These are phyloP conservation scores for Ogataea neopini DNA, from an alignment of 805 yeast genomes.

Conservation along the genomic window DNA sequence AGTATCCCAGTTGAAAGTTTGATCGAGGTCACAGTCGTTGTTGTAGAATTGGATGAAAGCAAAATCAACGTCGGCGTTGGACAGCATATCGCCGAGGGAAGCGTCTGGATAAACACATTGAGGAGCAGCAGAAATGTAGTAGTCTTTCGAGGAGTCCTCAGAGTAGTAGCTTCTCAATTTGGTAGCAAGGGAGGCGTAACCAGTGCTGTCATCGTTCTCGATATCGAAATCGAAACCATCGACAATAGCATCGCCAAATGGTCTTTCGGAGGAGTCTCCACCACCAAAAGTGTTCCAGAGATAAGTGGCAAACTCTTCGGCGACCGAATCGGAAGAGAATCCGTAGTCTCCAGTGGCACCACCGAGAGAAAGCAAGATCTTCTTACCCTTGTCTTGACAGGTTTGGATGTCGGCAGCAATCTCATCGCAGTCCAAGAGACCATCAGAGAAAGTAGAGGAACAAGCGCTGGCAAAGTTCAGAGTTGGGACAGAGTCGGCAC, in stretches of 20 bases:
- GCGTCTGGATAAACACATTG: constrained; percentile 90
- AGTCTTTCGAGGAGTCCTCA: constrained; percentile 48
- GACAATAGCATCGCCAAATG: constrained; percentile 70
- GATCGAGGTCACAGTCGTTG: constrained; percentile 66
- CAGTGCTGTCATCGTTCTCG: constrained; percentile 59
- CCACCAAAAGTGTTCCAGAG: constrained; percentile 66
- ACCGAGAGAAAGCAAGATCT: constrained; percentile 74
- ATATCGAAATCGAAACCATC: constrained; percentile 86
- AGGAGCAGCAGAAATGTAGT: constrained; percentile 86
- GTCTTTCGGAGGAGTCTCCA: constrained; percentile 49
- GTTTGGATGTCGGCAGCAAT: constrained; percentile 64
- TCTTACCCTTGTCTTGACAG: constrained; percentile 80
- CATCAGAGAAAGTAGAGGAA: constrained; percentile 40
- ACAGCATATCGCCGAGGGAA: constrained; percentile 41
- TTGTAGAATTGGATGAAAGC: constrained; percentile 89
- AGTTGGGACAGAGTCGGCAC: constrained; percentile 37
- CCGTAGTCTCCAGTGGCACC: constrained; percentile 68
- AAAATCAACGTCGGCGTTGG: constrained; percentile 66
- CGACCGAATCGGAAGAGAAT: constrained; percentile 51
- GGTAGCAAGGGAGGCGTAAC: constrained; percentile 64
- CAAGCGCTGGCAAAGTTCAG: constrained; percentile 62
- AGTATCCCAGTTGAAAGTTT: constrained; percentile 60
- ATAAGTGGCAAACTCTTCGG: constrained; percentile 57
- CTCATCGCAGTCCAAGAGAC: constrained; percentile 41
- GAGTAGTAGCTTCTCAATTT: constrained; percentile 44